Conservation (phyloP, 768 basidiomycete genomes). For the Auricularia cornea region DNA sequence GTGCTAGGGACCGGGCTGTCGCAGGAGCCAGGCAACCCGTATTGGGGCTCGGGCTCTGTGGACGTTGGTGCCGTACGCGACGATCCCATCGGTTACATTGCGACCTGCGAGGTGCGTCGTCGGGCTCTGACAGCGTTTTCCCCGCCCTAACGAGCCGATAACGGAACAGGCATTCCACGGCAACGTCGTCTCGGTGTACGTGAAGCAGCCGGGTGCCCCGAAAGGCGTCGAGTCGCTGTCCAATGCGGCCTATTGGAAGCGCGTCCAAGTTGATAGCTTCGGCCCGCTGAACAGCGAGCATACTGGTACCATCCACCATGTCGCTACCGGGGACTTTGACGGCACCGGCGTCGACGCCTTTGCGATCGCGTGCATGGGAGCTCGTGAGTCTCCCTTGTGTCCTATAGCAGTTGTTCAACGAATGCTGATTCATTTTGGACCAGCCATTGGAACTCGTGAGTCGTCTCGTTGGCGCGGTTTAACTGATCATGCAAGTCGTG, state of each 20-base stretch:
- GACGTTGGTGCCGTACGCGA: conserved; percentile 10
- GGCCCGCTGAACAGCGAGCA: conserved; percentile 10
- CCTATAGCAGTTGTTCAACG: too few species aligned
- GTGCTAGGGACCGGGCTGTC: conserved; percentile 3
- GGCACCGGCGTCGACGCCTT: conserved; percentile 12
- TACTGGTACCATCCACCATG: conserved; percentile 19
- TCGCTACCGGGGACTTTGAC: conserved; percentile 9
- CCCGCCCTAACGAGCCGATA: neutral
- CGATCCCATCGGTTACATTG: conserved; percentile 16
- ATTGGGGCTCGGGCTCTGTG: conserved; percentile 12
- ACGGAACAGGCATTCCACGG: conserved; percentile 17
- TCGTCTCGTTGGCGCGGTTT: too few species aligned
- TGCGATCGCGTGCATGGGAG: conserved; percentile 17
- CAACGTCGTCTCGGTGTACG: conserved; percentile 14
- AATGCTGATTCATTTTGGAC: too few species aligned
- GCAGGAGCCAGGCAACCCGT: neutral
- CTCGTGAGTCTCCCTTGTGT: conserved; percentile 3
- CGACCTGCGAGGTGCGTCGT: conserved; percentile 12
- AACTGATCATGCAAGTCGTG: too few species aligned
- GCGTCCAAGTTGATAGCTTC: conserved; percentile 16
- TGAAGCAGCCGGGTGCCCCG: conserved; percentile 8
- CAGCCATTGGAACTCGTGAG: too few species aligned
- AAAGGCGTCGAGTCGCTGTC: neutral
- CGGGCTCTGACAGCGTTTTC: neutral
- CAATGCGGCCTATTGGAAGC: conserved; percentile 14